Percentiles rank a stretch among this genome's conserved stretches.
phyloP scores from a whole-genome alignment of 2,329 filamentous ascomycete species.

The Claviceps humidiphila region DNA sequence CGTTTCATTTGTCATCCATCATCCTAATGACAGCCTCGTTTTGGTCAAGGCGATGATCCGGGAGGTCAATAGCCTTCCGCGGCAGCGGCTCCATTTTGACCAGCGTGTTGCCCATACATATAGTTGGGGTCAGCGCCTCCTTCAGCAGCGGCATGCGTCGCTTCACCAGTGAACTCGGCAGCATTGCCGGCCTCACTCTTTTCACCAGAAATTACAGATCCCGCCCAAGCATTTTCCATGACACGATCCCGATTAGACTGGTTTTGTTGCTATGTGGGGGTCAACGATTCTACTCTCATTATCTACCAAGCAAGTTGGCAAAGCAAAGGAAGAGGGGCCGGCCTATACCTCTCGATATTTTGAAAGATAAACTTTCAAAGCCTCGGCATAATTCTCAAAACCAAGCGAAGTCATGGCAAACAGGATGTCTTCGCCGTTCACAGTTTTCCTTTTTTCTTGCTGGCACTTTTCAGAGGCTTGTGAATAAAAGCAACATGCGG shows the following conservation, averaged over 20 bases:
- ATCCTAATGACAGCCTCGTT: not conserved
- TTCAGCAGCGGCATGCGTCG: conserved; percentile 24
- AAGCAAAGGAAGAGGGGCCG: not conserved
- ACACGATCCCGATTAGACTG: conserved; percentile 27
- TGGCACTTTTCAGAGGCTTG: conserved; percentile 97
- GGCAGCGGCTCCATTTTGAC: conserved; percentile 44
- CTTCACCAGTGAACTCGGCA: conserved; percentile 32
- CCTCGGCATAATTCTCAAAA: conserved; percentile 97
- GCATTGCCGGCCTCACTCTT: conserved; percentile 17
- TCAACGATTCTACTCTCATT: not conserved
- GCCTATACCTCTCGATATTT: conserved; percentile 88
- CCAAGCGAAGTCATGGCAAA: conserved; percentile 98
- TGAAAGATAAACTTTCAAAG: conserved; percentile 92
- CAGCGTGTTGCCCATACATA: conserved; percentile 39
- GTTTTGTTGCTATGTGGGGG: conserved; percentile 24
- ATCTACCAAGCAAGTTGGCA: not conserved
- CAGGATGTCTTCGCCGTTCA: conserved; percentile 96
- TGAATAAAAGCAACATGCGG: conserved; percentile 4
- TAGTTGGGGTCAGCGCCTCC: conserved; percentile 30
- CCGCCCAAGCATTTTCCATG: conserved; percentile 22
- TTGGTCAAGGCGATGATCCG: not conserved
- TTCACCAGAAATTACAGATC: conserved; percentile 19
- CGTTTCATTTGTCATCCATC: conserved; percentile 1
- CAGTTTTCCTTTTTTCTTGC: conserved; percentile 97
- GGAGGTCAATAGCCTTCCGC: conserved; percentile 35